Evolutionary conservation across 192 early-diverging fungal genomes (phyloP).

Genomic region (Backusella morwellensis): DNA sequence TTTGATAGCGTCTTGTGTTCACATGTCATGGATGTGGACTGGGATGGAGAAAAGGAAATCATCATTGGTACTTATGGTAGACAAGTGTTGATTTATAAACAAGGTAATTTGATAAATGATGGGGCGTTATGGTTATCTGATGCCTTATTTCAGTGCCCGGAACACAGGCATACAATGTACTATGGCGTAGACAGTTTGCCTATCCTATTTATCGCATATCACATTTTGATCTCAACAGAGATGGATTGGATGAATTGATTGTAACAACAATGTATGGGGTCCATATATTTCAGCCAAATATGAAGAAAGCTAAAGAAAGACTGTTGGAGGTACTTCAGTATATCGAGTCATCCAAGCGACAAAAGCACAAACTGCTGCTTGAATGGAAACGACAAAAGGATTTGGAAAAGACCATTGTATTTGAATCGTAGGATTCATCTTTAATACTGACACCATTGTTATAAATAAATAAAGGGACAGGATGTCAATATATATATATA

Average conservation of each 20-base stretch:
- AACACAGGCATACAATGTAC: constrained; percentile 36
- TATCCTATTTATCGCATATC: constrained; percentile 54
- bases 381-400: constrained; percentile 31
- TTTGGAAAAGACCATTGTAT: constrained; percentile 31
- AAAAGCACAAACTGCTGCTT: constrained; percentile 26
- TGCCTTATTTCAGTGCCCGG: constrained; percentile 14
- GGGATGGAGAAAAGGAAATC: constrained; percentile 57
- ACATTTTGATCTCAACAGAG: constrained; percentile 50
- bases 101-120: constrained; percentile 23
- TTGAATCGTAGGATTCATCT: constrained; percentile 18
- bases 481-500: no score
- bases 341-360: constrained; percentile 40
- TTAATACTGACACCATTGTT: no score
- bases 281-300: constrained; percentile 49
- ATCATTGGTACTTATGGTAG: constrained; percentile 58
- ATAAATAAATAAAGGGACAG: no score
- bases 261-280: constrained; percentile 53
- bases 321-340: constrained; percentile 41
- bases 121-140: background rate
- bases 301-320: constrained; percentile 37
- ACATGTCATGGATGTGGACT: constrained; percentile 57
- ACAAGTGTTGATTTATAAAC: constrained; percentile 56
- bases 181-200: constrained; percentile 51
- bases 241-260: constrained; percentile 53
- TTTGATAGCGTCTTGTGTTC: constrained; percentile 57